Evolutionary conservation across 2,329 filamentous ascomycete genomes (phyloP).

Genomic region (Trichothecium sympodiale): DNA sequence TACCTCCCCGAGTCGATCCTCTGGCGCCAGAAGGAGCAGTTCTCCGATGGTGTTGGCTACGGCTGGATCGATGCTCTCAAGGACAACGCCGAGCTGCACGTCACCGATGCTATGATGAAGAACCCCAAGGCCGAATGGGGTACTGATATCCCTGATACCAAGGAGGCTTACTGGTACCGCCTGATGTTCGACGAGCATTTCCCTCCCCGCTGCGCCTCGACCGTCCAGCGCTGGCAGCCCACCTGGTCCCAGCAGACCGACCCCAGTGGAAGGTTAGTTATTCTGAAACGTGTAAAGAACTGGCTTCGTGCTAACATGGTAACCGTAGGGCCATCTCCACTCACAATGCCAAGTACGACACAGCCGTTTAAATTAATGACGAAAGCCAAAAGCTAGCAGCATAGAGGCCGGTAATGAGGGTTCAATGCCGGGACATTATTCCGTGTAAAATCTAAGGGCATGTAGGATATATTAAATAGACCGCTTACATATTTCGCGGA

Average conservation of each 20-base stretch:
- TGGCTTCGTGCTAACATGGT: slow-evolving; percentile 9
- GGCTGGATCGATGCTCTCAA: slow-evolving; percentile 98
- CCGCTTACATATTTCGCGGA: too few species aligned
- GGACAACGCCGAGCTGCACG: slow-evolving; percentile 79
- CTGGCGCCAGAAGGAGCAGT: slow-evolving; percentile 99
- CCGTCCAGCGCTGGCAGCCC: slow-evolving; percentile 92
- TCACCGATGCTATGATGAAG: slow-evolving; percentile 97
- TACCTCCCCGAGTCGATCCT: slow-evolving; percentile 96
- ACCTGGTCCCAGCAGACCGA: slow-evolving; percentile 97
- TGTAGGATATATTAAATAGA: too few species aligned
- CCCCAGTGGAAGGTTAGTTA: slow-evolving; percentile 72
- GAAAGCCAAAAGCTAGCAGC: background rate
- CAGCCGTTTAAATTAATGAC: slow-evolving; percentile 22
- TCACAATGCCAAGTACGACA: slow-evolving; percentile 66
- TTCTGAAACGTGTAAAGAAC: background rate
- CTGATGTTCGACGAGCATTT: slow-evolving; percentile 99
- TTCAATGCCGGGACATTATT: background rate
- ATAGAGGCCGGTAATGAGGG: background rate
- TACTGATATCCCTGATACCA: slow-evolving; percentile 81
- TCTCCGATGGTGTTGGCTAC: slow-evolving; percentile 96
- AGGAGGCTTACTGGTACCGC: slow-evolving; percentile 99
- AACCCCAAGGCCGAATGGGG: slow-evolving; percentile 98
- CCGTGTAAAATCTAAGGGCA: background rate
- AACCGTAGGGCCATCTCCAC: slow-evolving; percentile 59
- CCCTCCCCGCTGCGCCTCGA: slow-evolving; percentile 79